Percentiles rank a stretch among this genome's conserved stretches.
Evolutionary conservation across 2,329 filamentous ascomycete genomes (phyloP).

Genomic region (Beauveria asiatica): DNA sequence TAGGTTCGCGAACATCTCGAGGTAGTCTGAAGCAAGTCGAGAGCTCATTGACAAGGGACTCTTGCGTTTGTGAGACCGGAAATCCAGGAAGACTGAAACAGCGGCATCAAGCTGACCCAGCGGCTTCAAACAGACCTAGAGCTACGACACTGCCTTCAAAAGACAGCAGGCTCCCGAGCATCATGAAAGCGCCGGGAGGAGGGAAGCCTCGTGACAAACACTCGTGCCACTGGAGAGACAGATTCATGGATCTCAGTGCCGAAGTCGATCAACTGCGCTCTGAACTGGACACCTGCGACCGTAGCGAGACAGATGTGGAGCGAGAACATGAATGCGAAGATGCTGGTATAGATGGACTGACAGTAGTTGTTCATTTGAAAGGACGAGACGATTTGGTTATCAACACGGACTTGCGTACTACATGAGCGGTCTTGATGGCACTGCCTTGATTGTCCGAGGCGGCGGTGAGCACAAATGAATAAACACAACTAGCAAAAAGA

Average conservation of each 20-base stretch:
- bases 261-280: constrained; percentile 34
- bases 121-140: not conserved
- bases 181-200: constrained; percentile 3
- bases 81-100: not conserved
- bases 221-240: constrained; percentile 33
- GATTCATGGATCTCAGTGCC: constrained; percentile 31
- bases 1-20: not conserved
- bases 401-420: constrained; percentile 35
- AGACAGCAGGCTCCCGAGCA: constrained; percentile 7
- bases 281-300: constrained; percentile 23
- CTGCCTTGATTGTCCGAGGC: not conserved
- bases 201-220: constrained; percentile 17
- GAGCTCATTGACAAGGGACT: not conserved
- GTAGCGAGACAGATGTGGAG: not conserved
- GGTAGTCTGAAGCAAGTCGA: not conserved
- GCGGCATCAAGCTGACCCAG: not conserved
- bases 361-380: constrained; percentile 42
- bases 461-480: not conserved
- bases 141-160: not conserved
- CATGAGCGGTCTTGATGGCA: not conserved
- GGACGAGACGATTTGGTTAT: constrained; percentile 43
- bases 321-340: constrained; percentile 23
- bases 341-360: constrained; percentile 38
- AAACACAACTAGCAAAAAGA: not conserved
- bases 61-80: not conserved